Conservation (phyloP, 2,329 filamentous ascomycete species). For the Aurifilum marmelostoma region DNA sequence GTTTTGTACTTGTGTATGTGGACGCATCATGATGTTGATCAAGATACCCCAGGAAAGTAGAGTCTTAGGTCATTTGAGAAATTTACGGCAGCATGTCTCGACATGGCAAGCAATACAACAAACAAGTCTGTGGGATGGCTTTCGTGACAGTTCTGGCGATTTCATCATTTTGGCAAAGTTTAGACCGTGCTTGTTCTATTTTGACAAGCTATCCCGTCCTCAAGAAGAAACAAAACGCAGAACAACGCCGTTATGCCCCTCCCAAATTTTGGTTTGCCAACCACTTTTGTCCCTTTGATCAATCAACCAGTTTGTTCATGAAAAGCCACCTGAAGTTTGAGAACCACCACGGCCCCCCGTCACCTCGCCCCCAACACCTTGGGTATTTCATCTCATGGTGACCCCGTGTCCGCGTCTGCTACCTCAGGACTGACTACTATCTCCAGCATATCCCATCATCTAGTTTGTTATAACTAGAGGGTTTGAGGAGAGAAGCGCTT, state of each 20-base stretch:
- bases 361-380: constrained; percentile 10
- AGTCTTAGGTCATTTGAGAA: background rate
- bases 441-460: background rate
- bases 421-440: background rate
- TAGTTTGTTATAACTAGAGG: background rate
- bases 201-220: constrained; percentile 25
- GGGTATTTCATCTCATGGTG: constrained; percentile 20
- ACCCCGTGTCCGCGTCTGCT: background rate
- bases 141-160: constrained; percentile 21
- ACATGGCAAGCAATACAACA: background rate
- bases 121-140: background rate
- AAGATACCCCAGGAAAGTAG: constrained; percentile 45
- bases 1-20: constrained; percentile 32
- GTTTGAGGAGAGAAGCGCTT: constrained; percentile 46
- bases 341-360: constrained; percentile 15
- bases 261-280: constrained; percentile 23
- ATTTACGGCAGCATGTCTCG: background rate
- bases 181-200: constrained; percentile 30
- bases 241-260: constrained; percentile 26
- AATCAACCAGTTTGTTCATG: constrained; percentile 26
- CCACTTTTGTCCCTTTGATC: constrained; percentile 25
- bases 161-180: constrained; percentile 25
- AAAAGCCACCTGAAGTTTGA: background rate
- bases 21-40: constrained; percentile 21
- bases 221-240: constrained; percentile 21